These are phyloP conservation scores for Neurospora sublineolata DNA, from an alignment of 495 filamentous ascomycete species.

Conservation along the genomic window DNA sequence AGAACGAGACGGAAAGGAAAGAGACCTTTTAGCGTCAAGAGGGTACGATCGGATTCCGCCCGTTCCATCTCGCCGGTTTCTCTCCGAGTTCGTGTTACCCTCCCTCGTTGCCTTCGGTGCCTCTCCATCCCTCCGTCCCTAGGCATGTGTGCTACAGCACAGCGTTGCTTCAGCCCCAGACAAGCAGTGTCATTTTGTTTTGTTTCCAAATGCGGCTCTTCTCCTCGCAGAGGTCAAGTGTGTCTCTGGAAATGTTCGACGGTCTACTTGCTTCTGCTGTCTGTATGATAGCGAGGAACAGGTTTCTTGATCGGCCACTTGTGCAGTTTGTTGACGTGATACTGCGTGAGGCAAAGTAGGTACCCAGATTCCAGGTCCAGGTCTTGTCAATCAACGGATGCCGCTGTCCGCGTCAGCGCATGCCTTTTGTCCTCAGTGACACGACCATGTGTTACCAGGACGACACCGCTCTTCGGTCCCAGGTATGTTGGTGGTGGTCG, in stretches of 20 bases:
- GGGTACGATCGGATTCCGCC: not conserved
- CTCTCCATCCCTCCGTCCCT: not conserved
- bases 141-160: not conserved
- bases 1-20: not conserved
- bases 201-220: not conserved
- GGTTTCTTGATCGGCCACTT: not conserved
- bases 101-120: not conserved
- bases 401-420: not conserved
- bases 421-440: not conserved
- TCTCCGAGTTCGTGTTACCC: not conserved
- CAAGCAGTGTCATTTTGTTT: not conserved
- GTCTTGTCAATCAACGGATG: not conserved
- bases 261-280: not conserved
- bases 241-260: not conserved
- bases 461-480: not conserved
- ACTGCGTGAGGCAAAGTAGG: not conserved
- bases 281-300: not conserved
- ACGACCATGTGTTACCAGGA: not conserved
- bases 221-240: not conserved
- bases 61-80: constrained; percentile 2
- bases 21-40: not conserved
- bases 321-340: constrained; percentile 1
- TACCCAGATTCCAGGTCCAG: not conserved
- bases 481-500: not conserved
- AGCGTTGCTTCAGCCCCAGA: constrained; percentile 1